Percentiles rank a stretch among this genome's conserved stretches.
These are phyloP conservation scores for Panus rudis DNA, from an alignment of 768 basidiomycete species.

Conservation along the genomic window DNA sequence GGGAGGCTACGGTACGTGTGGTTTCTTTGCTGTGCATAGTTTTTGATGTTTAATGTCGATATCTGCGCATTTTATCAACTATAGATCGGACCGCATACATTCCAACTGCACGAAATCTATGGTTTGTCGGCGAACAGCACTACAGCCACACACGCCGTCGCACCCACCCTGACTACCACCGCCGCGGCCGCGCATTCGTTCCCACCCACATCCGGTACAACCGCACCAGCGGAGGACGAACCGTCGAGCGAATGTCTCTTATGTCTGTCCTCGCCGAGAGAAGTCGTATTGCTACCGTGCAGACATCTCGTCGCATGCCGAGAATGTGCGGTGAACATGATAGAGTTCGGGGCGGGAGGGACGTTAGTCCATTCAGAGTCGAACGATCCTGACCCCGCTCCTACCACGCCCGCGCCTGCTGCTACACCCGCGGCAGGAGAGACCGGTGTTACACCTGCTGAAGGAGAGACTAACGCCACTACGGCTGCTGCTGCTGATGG, in stretches of 20 bases:
- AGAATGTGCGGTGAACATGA: constrained; percentile 95
- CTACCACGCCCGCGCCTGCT: constrained; percentile 14
- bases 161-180: constrained; percentile 28
- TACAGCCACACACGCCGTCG: constrained; percentile 18
- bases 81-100: constrained; percentile 87
- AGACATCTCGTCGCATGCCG: constrained; percentile 92
- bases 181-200: constrained; percentile 26
- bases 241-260: constrained; percentile 86
- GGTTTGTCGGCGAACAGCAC: constrained; percentile 55
- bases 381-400: constrained; percentile 22
- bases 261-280: constrained; percentile 80
- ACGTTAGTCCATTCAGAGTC: constrained; percentile 59
- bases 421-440: constrained; percentile 5
- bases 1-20: constrained; percentile 69
- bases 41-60: background rate
- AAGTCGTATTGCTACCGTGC: constrained; percentile 91
- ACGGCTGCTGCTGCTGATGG: constrained; percentile 15
- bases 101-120: constrained; percentile 94
- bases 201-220: constrained; percentile 33
- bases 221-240: constrained; percentile 47
- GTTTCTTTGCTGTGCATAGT: background rate
- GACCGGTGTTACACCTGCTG: constrained; percentile 8
- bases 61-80: constrained; percentile 2
- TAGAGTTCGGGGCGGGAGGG: constrained; percentile 93
- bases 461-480: background rate